These are phyloP conservation scores for Cryptococcus hybrid DNA, from an alignment of 1,284 basidiomycete genomes.

Conservation along the genomic window DNA sequence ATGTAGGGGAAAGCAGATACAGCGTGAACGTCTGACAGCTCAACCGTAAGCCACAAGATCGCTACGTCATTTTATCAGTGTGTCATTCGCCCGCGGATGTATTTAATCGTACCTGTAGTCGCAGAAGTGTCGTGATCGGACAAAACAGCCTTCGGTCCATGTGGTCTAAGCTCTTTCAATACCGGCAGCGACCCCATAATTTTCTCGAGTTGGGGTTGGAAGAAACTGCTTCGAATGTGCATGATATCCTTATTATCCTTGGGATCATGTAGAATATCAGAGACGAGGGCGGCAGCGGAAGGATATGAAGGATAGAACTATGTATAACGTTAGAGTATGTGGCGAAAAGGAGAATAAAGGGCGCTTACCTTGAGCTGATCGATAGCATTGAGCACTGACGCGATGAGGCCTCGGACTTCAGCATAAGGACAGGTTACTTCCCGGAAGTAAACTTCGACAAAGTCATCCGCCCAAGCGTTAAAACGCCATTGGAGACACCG, in stretches of 20 bases:
- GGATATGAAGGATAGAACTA: constrained; percentile 65
- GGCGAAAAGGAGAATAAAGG: constrained; percentile 60
- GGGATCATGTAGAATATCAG: constrained; percentile 58
- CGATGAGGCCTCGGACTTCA: constrained; percentile 72
- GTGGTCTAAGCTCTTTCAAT: constrained; percentile 72
- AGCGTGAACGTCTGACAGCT: constrained; percentile 70
- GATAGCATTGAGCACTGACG: constrained; percentile 64
- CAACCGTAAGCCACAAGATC: constrained; percentile 72
- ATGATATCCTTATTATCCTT: constrained; percentile 66
- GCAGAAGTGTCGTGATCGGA: constrained; percentile 88
- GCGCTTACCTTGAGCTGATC: constrained; percentile 65
- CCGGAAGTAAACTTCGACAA: constrained; percentile 68
- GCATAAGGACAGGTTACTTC: constrained; percentile 78
- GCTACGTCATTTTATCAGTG: constrained; percentile 39
- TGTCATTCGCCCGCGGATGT: not conserved
- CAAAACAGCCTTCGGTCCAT: constrained; percentile 76
- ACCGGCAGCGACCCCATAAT: constrained; percentile 61
- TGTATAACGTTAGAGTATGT: constrained; percentile 54
- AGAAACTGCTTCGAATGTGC: constrained; percentile 62
- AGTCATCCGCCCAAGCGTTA: constrained; percentile 64
- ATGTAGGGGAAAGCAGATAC: constrained; percentile 72
- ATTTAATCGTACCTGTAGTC: constrained; percentile 33
- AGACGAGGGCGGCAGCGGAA: constrained; percentile 63
- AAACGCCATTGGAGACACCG: constrained; percentile 76
- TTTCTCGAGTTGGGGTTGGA: constrained; percentile 58